phyloP scores from a whole-genome alignment of 176 grass and related monocot genomes.

The Stipa capillata region DNA sequence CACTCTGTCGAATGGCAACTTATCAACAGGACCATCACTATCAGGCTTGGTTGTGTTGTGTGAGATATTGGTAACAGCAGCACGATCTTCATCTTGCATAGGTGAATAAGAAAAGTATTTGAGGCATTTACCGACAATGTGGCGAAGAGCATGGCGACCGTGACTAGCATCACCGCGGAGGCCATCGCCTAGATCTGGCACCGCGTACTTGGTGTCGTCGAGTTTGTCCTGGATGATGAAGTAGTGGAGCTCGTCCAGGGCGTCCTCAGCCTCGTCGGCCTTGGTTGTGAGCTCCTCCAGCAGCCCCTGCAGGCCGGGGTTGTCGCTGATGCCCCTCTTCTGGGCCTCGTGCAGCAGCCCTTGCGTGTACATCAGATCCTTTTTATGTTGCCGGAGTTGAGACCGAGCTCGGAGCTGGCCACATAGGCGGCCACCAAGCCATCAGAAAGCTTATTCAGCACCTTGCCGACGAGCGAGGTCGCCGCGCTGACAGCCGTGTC shows the following conservation, averaged over 20 bases:
- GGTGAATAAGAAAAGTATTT: neutral
- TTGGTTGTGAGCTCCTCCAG: neutral
- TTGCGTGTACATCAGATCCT: fast-evolving
- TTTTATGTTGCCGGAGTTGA: neutral
- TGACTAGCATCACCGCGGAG: neutral
- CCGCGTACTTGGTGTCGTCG: neutral
- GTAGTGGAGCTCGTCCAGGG: neutral
- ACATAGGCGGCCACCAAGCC: neutral
- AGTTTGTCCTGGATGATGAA: neutral
- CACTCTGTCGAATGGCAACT: too few relatives aligned
- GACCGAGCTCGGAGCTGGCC: neutral
- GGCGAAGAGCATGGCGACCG: neutral
- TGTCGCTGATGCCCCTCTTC: neutral
- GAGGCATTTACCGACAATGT: neutral
- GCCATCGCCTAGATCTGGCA: neutral
- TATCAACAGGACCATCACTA: neutral
- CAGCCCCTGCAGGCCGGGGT: neutral
- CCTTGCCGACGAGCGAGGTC: neutral
- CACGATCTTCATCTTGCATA: neutral
- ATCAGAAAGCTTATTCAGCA: neutral
- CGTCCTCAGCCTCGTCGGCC: neutral
- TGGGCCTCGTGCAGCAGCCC: neutral
- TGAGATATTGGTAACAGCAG: neutral
- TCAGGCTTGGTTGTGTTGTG: neutral
- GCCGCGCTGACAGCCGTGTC: neutral